Conservation (phyloP, 106 monocot species). For the Dendrobium huoshanense region DNA sequence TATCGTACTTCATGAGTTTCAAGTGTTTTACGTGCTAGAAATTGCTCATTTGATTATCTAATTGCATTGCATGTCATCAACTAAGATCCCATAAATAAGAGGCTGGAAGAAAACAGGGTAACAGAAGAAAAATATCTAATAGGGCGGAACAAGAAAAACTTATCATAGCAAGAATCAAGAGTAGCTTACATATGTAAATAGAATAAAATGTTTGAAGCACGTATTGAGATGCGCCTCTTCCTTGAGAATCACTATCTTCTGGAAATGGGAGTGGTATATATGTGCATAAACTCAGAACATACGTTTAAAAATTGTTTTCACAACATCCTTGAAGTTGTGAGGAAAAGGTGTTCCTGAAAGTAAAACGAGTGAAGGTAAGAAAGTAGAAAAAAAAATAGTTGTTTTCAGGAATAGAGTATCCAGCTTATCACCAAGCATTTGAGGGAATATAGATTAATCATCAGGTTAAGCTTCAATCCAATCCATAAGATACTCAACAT, state of each 20-base stretch:
- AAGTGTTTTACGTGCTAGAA: background rate
- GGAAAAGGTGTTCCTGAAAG: constrained; percentile 83
- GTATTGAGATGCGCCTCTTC: constrained; percentile 99
- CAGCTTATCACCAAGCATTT: constrained; percentile 62
- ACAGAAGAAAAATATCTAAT: background rate
- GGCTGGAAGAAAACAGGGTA: background rate
- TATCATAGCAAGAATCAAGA: background rate
- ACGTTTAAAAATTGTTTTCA: constrained; percentile 96
- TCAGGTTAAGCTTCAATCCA: constrained; percentile 98
- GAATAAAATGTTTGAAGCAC: constrained; percentile 99
- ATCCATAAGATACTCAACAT: constrained; percentile 98
- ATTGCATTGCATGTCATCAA: background rate
- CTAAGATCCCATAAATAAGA: background rate
- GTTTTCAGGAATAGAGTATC: too few species aligned
- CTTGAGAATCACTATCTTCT: constrained; percentile 97
- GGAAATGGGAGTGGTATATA: constrained; percentile 94
- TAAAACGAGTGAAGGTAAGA: background rate
- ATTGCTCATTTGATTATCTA: background rate
- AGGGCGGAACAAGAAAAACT: background rate
- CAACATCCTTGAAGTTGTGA: constrained; percentile 87
- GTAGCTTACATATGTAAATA: constrained; percentile 80
- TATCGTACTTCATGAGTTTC: background rate
- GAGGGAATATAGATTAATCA: constrained; percentile 95
- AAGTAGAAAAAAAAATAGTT: background rate
- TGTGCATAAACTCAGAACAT: constrained; percentile 96